phyloP scores from a whole-genome alignment of 2,329 filamentous ascomycete genomes.

The Paracorniculantispora psalliotae region DNA sequence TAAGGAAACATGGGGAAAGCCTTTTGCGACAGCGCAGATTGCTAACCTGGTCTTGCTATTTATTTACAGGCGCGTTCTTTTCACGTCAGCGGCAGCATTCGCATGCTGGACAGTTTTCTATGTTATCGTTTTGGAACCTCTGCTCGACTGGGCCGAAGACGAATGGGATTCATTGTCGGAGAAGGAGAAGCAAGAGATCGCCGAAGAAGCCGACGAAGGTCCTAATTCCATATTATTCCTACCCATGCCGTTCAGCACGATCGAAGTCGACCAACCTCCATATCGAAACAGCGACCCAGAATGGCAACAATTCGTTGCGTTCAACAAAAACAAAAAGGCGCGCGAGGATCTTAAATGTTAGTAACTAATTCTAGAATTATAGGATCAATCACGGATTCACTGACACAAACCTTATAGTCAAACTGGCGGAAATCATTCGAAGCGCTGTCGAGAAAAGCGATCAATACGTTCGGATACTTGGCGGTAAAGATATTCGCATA shows the following conservation, averaged over 20 bases:
- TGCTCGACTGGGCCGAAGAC: slow-evolving; percentile 38
- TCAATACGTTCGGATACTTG: slow-evolving; percentile 34
- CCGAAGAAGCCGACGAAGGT: slow-evolving; percentile 38
- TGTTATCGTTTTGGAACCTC: slow-evolving; percentile 40
- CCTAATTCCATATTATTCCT: slow-evolving; percentile 49
- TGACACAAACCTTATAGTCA: slow-evolving; percentile 20
- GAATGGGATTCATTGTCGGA: slow-evolving; percentile 38
- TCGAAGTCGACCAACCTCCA: slow-evolving; percentile 40
- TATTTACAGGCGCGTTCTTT: slow-evolving; percentile 19
- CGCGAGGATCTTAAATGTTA: slow-evolving; percentile 44
- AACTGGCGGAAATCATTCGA: slow-evolving; percentile 34
- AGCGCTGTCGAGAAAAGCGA: slow-evolving; percentile 37
- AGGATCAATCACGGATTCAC: neutral
- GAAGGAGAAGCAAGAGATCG: slow-evolving; percentile 38
- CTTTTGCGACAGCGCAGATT: neutral
- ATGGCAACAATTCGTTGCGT: slow-evolving; percentile 54
- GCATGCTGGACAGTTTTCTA: slow-evolving; percentile 40
- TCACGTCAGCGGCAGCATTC: slow-evolving; percentile 30
- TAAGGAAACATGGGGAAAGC: slow-evolving; percentile 16
- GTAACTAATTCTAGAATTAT: slow-evolving; percentile 18
- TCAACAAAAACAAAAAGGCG: slow-evolving; percentile 49
- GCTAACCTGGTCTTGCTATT: neutral
- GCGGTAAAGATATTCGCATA: slow-evolving; percentile 45
- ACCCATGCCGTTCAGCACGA: slow-evolving; percentile 56
- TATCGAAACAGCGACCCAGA: slow-evolving; percentile 58